Evolutionary conservation across 306 rosid genomes (phyloP).

Genomic region (Cercis canadensis): DNA sequence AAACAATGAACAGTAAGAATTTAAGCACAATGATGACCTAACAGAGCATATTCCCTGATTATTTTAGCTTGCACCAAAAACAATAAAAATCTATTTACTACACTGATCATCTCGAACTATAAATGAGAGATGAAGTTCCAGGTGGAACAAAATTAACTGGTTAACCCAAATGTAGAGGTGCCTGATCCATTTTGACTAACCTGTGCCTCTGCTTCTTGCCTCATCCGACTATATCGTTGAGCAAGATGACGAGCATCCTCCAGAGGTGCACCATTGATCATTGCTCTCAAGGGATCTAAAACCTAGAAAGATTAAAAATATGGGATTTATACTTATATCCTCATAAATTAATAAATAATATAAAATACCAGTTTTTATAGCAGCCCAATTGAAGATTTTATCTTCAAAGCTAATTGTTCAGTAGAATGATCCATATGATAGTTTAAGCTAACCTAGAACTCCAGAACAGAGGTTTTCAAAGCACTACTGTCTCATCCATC

Average conservation of each 20-base stretch:
- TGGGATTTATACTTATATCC: conserved; percentile 30
- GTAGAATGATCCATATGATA: too few species aligned
- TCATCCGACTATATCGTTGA: conserved; percentile 94
- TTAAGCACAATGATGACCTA: conserved; percentile 9
- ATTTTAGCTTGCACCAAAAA: conserved; percentile 13
- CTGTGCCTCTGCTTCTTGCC: conserved; percentile 92
- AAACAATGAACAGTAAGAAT: conserved; percentile 15
- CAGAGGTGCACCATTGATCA: conserved; percentile 80
- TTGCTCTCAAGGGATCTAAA: conserved; percentile 95
- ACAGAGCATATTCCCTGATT: conserved; percentile 4
- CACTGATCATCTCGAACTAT: neutral
- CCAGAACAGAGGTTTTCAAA: conserved; percentile 17
- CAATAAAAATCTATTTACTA: neutral
- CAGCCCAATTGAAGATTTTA: conserved; percentile 4
- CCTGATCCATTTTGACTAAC: conserved; percentile 47
- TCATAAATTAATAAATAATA: conserved; percentile 19
- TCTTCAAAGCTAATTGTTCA: conserved; percentile 5
- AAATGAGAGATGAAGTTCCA: conserved; percentile 23
- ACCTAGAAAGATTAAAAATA: conserved; percentile 56
- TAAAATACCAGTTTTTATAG: neutral
- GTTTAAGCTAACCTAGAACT: conserved; percentile 23
- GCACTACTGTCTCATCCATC: conserved; percentile 7
- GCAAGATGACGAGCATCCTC: conserved; percentile 99
- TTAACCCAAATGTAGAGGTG: conserved; percentile 19
- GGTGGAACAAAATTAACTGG: neutral